Evolutionary conservation across 2,329 filamentous ascomycete genomes (phyloP).

Genomic region (Macroventuria anomochaeta): DNA sequence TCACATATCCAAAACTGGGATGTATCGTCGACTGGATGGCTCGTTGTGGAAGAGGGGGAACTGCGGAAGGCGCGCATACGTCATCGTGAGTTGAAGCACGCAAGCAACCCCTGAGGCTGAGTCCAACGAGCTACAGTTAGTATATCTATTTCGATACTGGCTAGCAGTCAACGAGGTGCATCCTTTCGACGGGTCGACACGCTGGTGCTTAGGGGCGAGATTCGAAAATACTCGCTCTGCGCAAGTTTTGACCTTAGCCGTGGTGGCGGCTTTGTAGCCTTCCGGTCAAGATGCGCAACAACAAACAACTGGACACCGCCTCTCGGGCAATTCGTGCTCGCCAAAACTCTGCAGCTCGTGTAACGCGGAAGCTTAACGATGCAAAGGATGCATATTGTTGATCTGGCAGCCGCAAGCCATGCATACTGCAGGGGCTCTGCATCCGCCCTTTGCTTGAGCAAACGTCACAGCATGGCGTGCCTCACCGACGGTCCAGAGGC

Average conservation of each 20-base stretch:
- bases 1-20: background rate
- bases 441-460: background rate
- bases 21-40: background rate
- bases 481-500: background rate
- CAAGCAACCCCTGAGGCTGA: conserved; percentile 3
- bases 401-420: background rate
- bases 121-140: background rate
- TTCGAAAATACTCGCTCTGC: background rate
- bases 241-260: background rate
- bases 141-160: background rate
- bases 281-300: conserved; percentile 1
- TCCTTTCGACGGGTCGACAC: background rate
- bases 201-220: background rate
- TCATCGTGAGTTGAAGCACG: conserved; percentile 3
- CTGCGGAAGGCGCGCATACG: background rate
- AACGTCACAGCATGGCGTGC: background rate
- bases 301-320: conserved; percentile 5
- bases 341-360: background rate
- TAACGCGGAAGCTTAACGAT: background rate
- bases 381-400: background rate
- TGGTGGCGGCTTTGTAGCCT: background rate
- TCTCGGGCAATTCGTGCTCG: background rate
- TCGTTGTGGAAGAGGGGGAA: background rate
- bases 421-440: background rate
- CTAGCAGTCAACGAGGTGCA: background rate